Base-by-base conservation (phyloP, 2,329 filamentous ascomycete species). In the Aspergillus sojae region DNA sequence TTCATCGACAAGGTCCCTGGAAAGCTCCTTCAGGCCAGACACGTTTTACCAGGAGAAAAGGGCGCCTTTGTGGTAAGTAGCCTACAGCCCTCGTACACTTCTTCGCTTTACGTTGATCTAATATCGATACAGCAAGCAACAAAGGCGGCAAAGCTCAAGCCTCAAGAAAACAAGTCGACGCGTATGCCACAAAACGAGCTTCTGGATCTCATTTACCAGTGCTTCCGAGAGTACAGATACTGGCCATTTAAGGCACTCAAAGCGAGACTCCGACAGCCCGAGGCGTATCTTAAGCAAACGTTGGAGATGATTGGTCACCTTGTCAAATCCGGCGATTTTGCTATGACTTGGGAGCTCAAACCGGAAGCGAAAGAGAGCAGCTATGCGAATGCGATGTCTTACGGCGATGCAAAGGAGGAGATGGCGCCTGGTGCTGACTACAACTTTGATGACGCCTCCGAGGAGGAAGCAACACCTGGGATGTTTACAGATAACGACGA, bases 191-290 rank as follows among this genome's bases (percentile, higher is more conserved):
- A 94, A 78, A 90, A 93, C 83, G 91, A 95, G 72, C 88, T 99
- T 66, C 81, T 96, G 79, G 94, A 97, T 80, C 86, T 88, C 67
- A 89, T 99, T 65, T 93, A 94, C 82, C 81, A 86, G 56, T 91
- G 89, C 75, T 99, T 97, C 87, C 87, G 89, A 62, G 83, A 91
- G 72, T 96, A 91, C 83, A 89, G 90, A 71, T 98, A 95, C 79
- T 99, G 94, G 94, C 89, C 91, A n/a, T 91, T 98, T 84, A 94
- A 92, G 74, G 88, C 91, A 5, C 86, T 99, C 70, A 92, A 93
- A 67, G 84, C 88, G 57, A 83, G 86, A 65, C 86, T 96, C 45
- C 87, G 89, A 64, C 95, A 99, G 79, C 95, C 95, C 1, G 95
- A 98, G 76, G 89, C 91, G n/a, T 98, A 94, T 77, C 86, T 99